These are phyloP conservation scores for Phaseolus lunatus DNA, from an alignment of 306 rosid species.

Conservation along the genomic window DNA sequence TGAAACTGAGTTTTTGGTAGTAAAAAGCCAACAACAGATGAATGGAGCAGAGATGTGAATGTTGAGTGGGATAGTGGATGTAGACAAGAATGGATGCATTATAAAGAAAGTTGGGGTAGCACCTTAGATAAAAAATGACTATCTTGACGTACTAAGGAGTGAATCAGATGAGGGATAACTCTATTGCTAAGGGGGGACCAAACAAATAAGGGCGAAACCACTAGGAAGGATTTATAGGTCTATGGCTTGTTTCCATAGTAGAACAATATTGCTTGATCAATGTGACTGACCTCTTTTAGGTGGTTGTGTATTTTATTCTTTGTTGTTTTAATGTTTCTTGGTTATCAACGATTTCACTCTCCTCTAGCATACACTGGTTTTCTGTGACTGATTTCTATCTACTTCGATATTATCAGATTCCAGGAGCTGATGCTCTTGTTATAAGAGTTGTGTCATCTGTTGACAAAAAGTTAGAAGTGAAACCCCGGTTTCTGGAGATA, in stretches of 20 bases:
- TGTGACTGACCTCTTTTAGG: neutral
- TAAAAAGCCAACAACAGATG: neutral
- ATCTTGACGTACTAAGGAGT: neutral
- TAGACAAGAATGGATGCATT: neutral
- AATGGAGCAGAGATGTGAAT: neutral
- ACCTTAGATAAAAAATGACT: neutral
- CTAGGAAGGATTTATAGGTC: neutral
- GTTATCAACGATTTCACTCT: constrained; percentile 15
- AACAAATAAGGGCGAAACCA: neutral
- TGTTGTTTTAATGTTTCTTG: neutral
- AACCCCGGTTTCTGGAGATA: constrained; percentile 89
- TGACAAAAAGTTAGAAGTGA: constrained; percentile 97
- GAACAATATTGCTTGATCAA: neutral
- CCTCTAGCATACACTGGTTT: constrained; percentile 4
- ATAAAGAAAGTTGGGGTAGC: neutral
- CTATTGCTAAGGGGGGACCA: neutral
- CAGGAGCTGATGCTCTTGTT: constrained; percentile 89
- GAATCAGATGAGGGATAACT: neutral
- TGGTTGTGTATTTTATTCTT: neutral
- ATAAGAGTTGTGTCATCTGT: constrained; percentile 96
- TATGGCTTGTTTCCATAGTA: neutral
- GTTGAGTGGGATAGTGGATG: neutral
- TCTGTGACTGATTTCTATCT: constrained; percentile 26
- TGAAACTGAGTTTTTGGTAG: neutral
- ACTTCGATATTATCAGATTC: constrained; percentile 64